Conservation (phyloP, 1,139 yeast species). For the Candida neerlandica region DNA sequence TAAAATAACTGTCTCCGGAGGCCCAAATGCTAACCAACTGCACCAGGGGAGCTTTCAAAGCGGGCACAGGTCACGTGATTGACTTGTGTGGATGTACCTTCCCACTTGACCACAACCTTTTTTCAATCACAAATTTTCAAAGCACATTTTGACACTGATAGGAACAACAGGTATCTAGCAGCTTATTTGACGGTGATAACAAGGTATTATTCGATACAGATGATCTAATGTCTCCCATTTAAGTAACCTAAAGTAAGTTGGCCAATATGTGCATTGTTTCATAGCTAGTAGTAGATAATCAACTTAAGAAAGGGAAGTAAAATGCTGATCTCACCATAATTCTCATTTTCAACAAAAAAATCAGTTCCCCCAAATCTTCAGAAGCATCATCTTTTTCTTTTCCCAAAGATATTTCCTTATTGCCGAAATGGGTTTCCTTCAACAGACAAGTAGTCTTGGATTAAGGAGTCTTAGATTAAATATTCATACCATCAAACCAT, state of each 20-base stretch:
- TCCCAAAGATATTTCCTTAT: not conserved
- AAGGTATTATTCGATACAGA: too few relatives aligned
- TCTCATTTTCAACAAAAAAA: not conserved
- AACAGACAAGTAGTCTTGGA: conserved; percentile 7
- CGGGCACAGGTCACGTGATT: not conserved
- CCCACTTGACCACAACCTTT: not conserved
- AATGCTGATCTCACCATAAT: too few relatives aligned
- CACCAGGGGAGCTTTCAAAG: conserved; percentile 51
- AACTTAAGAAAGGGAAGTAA: too few relatives aligned
- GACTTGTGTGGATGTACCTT: not conserved
- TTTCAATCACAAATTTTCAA: not conserved
- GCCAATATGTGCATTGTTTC: too few relatives aligned
- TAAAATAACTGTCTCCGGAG: conserved; percentile 35
- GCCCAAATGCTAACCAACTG: conserved; percentile 57
- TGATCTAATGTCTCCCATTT: too few relatives aligned
- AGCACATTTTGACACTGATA: too few relatives aligned
- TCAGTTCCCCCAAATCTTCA: not conserved
- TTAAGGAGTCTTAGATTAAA: conserved; percentile 2
- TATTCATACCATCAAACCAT: conserved; percentile 2
- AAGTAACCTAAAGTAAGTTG: too few relatives aligned
- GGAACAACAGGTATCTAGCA: too few relatives aligned
- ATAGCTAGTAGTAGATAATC: too few relatives aligned
- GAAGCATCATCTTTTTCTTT: not conserved
- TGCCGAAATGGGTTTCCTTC: conserved; percentile 1
- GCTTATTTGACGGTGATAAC: too few relatives aligned